These are phyloP conservation scores for Crithidia expoeki DNA, from an alignment of 208 protist species.

Conservation along the genomic window DNA sequence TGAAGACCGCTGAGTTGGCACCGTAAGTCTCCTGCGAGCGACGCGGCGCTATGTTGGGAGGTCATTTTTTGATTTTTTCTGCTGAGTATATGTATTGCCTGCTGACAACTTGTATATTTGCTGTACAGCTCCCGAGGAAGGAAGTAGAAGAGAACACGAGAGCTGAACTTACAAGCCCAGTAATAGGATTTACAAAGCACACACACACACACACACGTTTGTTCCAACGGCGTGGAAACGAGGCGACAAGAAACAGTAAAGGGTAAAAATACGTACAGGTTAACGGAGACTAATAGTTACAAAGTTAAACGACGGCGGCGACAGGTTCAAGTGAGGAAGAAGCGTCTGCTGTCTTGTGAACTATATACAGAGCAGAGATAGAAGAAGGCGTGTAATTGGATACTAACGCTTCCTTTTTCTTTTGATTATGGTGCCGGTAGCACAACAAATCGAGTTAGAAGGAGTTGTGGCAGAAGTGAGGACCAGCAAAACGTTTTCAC, in stretches of 20 bases:
- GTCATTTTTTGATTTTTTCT: slow-evolving; percentile 12
- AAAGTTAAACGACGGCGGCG: slow-evolving; percentile 1
- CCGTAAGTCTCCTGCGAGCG: slow-evolving; percentile 11
- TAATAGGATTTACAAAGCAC: too few species aligned
- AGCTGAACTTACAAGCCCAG: too few species aligned
- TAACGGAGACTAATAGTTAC: neutral
- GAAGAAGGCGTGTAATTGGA: too few species aligned
- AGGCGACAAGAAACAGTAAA: neutral
- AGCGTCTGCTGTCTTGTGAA: too few species aligned
- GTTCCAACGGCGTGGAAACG: too few species aligned
- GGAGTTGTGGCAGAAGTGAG: too few species aligned
- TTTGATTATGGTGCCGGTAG: too few species aligned
- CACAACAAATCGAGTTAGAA: too few species aligned
- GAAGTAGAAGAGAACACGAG: neutral
- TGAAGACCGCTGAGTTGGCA: slow-evolving; percentile 22
- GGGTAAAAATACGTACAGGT: neutral
- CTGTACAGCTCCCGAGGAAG: neutral
- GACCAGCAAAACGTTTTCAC: too few species aligned
- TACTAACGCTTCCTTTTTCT: too few species aligned
- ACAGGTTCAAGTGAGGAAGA: neutral
- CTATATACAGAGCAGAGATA: too few species aligned
- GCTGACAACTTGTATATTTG: neutral
- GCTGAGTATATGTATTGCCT: neutral
- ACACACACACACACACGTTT: too few species aligned
- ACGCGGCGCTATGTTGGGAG: neutral